These are phyloP conservation scores for Solanum pennellii DNA, from an alignment of 257 asterid species.

Conservation along the genomic window DNA sequence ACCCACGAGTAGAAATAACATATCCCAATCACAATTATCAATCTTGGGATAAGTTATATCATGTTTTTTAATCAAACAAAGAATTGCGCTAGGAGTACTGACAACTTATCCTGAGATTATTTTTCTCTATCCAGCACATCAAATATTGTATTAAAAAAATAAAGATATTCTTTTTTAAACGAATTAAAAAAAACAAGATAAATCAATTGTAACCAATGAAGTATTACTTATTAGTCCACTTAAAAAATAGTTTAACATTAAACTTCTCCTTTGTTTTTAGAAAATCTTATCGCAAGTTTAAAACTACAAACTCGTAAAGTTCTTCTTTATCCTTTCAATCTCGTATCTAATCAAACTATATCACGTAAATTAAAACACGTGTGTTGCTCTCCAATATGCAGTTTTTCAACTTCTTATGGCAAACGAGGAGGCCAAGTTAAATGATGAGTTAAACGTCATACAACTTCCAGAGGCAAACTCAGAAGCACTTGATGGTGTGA, in stretches of 20 bases:
- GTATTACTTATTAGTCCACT: neutral
- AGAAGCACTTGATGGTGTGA: neutral
- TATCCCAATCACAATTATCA: no score
- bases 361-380: accelerated
- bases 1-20: no score
- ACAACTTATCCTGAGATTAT: no score
- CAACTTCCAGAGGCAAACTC: neutral
- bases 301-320: neutral
- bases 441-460: neutral
- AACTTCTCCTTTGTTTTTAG: neutral
- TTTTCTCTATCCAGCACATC: no score
- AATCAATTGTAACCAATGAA: neutral
- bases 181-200: neutral
- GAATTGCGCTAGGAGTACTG: no score
- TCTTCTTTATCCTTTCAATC: neutral
- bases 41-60: no score
- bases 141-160: no score
- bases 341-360: neutral
- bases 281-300: no score
- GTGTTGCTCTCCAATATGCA: neutral
- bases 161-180: no score
- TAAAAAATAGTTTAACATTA: neutral
- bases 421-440: neutral
- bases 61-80: no score
- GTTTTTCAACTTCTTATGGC: neutral